phyloP scores from a whole-genome alignment of 495 filamentous ascomycete genomes.

The Apodospora peruviana region DNA sequence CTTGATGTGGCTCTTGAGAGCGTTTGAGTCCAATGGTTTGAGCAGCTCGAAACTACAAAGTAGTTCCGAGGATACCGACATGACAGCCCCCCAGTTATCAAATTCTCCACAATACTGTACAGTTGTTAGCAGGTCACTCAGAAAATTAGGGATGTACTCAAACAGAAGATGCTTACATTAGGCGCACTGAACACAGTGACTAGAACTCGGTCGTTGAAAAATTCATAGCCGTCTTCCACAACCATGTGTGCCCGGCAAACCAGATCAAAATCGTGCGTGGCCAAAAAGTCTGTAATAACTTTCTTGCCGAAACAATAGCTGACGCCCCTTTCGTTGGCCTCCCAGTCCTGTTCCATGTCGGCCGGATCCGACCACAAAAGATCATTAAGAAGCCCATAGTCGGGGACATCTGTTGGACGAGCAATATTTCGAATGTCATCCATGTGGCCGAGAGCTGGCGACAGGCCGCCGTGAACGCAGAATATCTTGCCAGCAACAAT shows the following conservation, averaged over 20 bases:
- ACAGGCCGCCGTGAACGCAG: conserved; percentile 95
- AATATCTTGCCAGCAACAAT: conserved; percentile 99
- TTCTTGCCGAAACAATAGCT: conserved; percentile 99
- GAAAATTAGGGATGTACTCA: background rate
- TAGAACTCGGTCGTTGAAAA: conserved; percentile 91
- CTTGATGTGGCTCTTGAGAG: conserved; percentile 98
- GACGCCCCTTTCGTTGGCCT: conserved; percentile 92
- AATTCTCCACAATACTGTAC: conserved; percentile 95
- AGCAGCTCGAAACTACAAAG: conserved; percentile 96
- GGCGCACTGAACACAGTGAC: conserved; percentile 98
- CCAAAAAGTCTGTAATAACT: conserved; percentile 94
- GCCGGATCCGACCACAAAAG: conserved; percentile 97
- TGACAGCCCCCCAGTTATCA: conserved; percentile 98
- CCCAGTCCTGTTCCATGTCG: conserved; percentile 97
- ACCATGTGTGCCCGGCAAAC: conserved; percentile 99
- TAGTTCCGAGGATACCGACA: conserved; percentile 91
- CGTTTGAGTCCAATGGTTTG: conserved; percentile 94
- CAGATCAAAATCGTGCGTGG: conserved; percentile 92
- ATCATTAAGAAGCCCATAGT: conserved; percentile 95
- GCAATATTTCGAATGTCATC: conserved; percentile 96
- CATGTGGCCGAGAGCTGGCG: conserved; percentile 90
- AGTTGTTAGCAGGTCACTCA: conserved; percentile 3
- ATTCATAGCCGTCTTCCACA: conserved; percentile 98
- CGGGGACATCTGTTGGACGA: conserved; percentile 92
- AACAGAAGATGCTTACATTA: conserved; percentile 61